Conservation (phyloP, 495 filamentous ascomycete species). For the Opeltia flavorubescens region DNA sequence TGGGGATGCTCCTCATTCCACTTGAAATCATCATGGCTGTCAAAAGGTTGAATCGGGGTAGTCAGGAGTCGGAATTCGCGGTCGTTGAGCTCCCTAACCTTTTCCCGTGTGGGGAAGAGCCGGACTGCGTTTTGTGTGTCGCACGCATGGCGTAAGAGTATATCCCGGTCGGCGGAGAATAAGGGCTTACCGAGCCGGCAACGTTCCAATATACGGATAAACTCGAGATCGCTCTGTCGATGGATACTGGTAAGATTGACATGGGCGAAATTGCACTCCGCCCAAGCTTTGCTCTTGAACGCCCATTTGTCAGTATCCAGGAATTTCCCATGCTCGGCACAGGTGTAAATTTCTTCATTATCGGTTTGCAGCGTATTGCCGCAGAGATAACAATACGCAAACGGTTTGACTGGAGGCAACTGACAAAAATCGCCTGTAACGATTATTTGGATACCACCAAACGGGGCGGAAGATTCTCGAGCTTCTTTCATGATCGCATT, state of each 20-base stretch:
- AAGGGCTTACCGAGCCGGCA: constrained; percentile 30
- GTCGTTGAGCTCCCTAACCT: constrained; percentile 27
- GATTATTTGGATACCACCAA: constrained; percentile 34
- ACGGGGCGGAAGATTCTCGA: constrained; percentile 10
- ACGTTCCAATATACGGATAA: constrained; percentile 37
- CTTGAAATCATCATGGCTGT: constrained; percentile 16
- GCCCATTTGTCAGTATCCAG: constrained; percentile 10
- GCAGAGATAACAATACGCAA: constrained; percentile 23
- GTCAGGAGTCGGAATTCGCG: constrained; percentile 22
- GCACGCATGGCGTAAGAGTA: constrained; percentile 32
- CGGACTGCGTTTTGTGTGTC: constrained; percentile 28
- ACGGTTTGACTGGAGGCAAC: constrained; percentile 29
- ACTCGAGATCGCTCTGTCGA: constrained; percentile 34
- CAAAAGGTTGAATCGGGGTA: constrained; percentile 7
- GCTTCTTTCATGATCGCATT: constrained; percentile 33
- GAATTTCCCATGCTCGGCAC: constrained; percentile 5
- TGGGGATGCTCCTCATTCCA: constrained; percentile 11
- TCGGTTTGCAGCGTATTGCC: constrained; percentile 13
- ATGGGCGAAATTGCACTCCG: constrained; percentile 21
- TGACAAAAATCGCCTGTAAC: constrained; percentile 31
- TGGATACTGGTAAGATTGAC: constrained; percentile 34
- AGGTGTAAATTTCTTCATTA: not conserved
- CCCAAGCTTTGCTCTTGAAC: constrained; percentile 17
- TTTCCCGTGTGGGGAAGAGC: constrained; percentile 28
- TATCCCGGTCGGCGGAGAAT: constrained; percentile 21